Conservation (phyloP, 179 eudicot genomes). For the Silene coronaria region DNA sequence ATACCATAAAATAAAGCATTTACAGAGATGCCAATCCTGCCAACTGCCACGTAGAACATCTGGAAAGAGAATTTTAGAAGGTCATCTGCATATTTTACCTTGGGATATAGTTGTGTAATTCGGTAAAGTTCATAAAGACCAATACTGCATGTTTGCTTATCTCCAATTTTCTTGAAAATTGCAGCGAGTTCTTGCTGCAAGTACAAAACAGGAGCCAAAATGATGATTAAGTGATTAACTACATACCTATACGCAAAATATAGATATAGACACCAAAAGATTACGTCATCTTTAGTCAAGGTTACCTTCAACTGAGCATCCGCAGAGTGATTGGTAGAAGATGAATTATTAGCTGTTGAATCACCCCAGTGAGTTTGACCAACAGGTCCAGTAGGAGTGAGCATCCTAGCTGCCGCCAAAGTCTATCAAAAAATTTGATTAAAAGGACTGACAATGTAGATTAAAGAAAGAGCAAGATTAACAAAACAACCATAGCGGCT, state of each 20-base stretch:
- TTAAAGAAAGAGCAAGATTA: background rate
- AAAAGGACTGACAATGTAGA: background rate
- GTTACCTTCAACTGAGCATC: conserved; percentile 86
- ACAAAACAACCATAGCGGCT: no score
- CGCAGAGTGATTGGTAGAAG: conserved; percentile 72
- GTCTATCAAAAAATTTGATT: conserved; percentile 40
- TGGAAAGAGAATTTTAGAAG: background rate
- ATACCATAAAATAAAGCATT: background rate
- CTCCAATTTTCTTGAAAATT: conserved; percentile 96
- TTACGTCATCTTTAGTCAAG: background rate
- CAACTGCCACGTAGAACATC: background rate
- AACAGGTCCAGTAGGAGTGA: conserved; percentile 84
- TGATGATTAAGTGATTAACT: background rate
- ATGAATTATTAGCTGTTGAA: conserved; percentile 65
- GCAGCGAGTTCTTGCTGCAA: conserved; percentile 97
- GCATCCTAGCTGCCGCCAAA: conserved; percentile 94
- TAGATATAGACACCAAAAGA: background rate
- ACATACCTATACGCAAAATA: background rate
- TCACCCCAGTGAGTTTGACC: conserved; percentile 95
- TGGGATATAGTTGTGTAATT: conserved; percentile 86
- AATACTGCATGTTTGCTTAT: conserved; percentile 92
- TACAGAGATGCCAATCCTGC: background rate
- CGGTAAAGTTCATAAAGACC: conserved; percentile 92
- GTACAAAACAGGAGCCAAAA: conserved; percentile 16
- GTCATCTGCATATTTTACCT: conserved; percentile 38